Evolutionary conservation across 768 basidiomycete species (phyloP).

Genomic region (Tulasnella sp.): DNA sequence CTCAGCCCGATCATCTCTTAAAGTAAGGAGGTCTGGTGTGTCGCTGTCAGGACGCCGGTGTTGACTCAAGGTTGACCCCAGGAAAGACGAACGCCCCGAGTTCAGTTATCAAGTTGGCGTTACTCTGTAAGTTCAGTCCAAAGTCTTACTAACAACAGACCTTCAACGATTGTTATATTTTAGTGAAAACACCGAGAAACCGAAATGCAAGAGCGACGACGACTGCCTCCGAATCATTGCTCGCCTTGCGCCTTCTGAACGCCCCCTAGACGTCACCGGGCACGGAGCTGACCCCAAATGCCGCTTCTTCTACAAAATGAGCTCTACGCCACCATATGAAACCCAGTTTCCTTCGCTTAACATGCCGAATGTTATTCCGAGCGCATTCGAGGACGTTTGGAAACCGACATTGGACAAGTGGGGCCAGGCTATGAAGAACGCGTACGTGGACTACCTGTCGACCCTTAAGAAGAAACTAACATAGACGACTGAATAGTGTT

Average conservation of each 20-base stretch:
- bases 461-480: neutral
- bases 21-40: conserved; percentile 41
- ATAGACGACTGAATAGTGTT: conserved; percentile 55
- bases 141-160: conserved; percentile 42
- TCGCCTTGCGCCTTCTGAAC: conserved; percentile 70
- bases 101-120: conserved; percentile 91
- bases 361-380: conserved; percentile 80
- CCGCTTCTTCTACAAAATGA: conserved; percentile 91
- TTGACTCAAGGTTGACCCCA: neutral
- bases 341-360: conserved; percentile 78
- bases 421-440: conserved; percentile 85
- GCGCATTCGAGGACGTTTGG: conserved; percentile 67
- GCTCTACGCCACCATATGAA: conserved; percentile 70
- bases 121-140: conserved; percentile 58
- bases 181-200: conserved; percentile 78
- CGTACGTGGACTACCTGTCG: conserved; percentile 54
- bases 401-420: conserved; percentile 75
- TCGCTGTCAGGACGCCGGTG: neutral
- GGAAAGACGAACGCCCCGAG: conserved; percentile 79
- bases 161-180: neutral
- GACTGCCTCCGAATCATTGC: conserved; percentile 82
- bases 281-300: conserved; percentile 88
- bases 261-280: conserved; percentile 70
- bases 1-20: conserved; percentile 64
- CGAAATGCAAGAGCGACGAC: conserved; percentile 80